phyloP scores from a whole-genome alignment of 2,329 filamentous ascomycete genomes.

The Pseudocercospora vitis region DNA sequence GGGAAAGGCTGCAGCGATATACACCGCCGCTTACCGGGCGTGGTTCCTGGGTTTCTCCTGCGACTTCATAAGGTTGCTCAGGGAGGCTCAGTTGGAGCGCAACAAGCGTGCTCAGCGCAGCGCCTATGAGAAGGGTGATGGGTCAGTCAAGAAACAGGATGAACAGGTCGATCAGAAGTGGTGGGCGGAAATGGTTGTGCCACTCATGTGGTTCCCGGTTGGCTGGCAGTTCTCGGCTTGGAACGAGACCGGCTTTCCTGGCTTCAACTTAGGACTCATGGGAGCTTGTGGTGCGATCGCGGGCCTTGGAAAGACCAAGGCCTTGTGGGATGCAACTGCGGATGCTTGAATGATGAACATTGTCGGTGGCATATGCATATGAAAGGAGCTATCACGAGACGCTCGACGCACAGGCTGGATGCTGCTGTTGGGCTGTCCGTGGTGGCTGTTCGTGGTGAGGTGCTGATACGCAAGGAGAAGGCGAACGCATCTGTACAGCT shows the following conservation, averaged over 20 bases:
- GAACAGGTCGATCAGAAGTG: slow-evolving; percentile 44
- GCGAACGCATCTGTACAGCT: too few relatives aligned
- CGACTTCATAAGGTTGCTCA: slow-evolving; percentile 45
- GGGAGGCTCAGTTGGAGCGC: slow-evolving; percentile 46
- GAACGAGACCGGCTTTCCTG: slow-evolving; percentile 43
- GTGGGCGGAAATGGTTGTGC: slow-evolving; percentile 47
- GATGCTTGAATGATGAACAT: slow-evolving; percentile 19
- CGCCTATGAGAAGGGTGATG: slow-evolving; percentile 28
- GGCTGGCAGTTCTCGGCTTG: slow-evolving; percentile 42
- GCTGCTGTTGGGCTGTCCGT: too few relatives aligned
- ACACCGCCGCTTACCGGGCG: slow-evolving; percentile 44
- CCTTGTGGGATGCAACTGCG: slow-evolving; percentile 39
- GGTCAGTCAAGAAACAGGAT: slow-evolving; percentile 37
- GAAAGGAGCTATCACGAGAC: too few relatives aligned
- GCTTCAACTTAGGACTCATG: slow-evolving; percentile 48
- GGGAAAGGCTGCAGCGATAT: slow-evolving; percentile 41
- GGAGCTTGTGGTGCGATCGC: slow-evolving; percentile 45
- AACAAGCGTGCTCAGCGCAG: slow-evolving; percentile 34
- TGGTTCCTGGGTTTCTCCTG: slow-evolving; percentile 47
- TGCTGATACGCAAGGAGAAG: too few relatives aligned
- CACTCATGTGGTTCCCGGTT: slow-evolving; percentile 47
- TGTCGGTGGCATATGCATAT: too few relatives aligned
- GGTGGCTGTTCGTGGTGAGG: too few relatives aligned
- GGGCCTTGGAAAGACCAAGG: slow-evolving; percentile 37
- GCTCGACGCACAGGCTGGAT: not conserved